phyloP scores from a whole-genome alignment of 495 filamentous ascomycete species.

The Neurospora sp. region DNA sequence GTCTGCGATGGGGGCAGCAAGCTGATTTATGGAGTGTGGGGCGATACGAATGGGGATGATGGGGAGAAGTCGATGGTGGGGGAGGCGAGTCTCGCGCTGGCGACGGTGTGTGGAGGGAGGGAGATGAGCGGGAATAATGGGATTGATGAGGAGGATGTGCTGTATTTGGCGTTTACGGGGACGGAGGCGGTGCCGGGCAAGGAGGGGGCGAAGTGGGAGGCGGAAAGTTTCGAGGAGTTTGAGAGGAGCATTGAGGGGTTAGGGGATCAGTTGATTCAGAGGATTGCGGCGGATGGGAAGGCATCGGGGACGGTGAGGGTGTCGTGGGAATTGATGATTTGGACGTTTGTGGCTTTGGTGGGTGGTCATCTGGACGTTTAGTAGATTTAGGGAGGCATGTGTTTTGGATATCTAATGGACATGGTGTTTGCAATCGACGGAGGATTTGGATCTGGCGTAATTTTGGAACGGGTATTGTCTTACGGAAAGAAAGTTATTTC shows the following conservation, averaged over 20 bases:
- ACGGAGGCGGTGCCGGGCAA: constrained; percentile 37
- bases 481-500: not conserved
- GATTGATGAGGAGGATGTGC: constrained; percentile 36
- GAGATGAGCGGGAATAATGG: constrained; percentile 40
- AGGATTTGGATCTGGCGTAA: not conserved
- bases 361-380: not conserved
- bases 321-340: not conserved
- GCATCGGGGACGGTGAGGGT: not conserved
- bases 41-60: constrained; percentile 50
- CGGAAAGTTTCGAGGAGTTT: constrained; percentile 31
- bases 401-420: not conserved
- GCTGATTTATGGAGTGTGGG: constrained; percentile 57
- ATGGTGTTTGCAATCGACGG: not conserved
- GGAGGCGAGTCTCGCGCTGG: constrained; percentile 49
- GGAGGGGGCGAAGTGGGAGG: constrained; percentile 40
- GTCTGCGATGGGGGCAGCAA: constrained; percentile 44
- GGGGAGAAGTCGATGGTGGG: constrained; percentile 37
- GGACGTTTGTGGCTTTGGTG: not conserved
- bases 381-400: not conserved
- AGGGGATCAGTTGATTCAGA: constrained; percentile 31
- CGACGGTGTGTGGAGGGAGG: constrained; percentile 42
- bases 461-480: not conserved
- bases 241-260: constrained; percentile 38
- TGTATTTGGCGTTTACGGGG: constrained; percentile 48
- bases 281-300: not conserved